Evolutionary conservation across 2,329 filamentous ascomycete genomes (phyloP).

Genomic region (Thielaviopsis ethacetica): DNA sequence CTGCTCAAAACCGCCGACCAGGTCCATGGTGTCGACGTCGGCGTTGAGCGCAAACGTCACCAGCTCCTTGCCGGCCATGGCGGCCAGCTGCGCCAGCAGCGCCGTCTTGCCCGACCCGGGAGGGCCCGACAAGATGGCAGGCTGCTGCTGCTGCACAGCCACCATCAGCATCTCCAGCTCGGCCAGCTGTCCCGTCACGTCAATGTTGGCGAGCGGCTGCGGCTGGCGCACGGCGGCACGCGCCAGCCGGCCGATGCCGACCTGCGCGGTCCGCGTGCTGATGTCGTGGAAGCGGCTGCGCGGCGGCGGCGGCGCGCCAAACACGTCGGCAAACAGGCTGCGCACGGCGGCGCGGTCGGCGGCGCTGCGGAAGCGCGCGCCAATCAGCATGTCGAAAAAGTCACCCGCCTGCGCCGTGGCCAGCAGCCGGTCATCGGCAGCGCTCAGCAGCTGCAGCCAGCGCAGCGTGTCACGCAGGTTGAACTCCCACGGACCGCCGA

Average conservation of each 20-base stretch:
- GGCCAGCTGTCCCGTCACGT: slow-evolving; percentile 40
- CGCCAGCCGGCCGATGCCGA: slow-evolving; percentile 57
- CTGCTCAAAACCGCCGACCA: slow-evolving; percentile 94
- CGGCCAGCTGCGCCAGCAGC: slow-evolving; percentile 66
- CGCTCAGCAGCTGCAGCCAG: slow-evolving; percentile 49
- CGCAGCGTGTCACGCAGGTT: slow-evolving; percentile 81
- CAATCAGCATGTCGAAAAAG: slow-evolving; percentile 67
- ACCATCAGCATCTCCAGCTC: slow-evolving; percentile 77
- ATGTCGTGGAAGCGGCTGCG: slow-evolving; percentile 60
- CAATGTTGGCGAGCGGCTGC: slow-evolving; percentile 32
- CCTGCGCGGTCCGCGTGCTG: slow-evolving; percentile 49
- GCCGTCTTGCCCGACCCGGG: slow-evolving; percentile 78
- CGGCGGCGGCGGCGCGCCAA: slow-evolving; percentile 32
- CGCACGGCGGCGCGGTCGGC: slow-evolving; percentile 51
- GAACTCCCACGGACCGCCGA: slow-evolving; percentile 82
- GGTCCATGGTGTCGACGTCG: slow-evolving; percentile 91
- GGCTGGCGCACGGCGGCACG: slow-evolving; percentile 41
- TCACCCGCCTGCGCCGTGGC: slow-evolving; percentile 45
- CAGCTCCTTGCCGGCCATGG: slow-evolving; percentile 56
- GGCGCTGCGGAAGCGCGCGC: slow-evolving; percentile 67
- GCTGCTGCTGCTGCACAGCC: slow-evolving; percentile 72
- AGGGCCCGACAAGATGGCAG: slow-evolving; percentile 72
- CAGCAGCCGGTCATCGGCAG: slow-evolving; percentile 41
- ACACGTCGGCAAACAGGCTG: slow-evolving; percentile 48
- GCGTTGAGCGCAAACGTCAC: slow-evolving; percentile 81